phyloP scores from a whole-genome alignment of 2,329 filamentous ascomycete species.

The Rutstroemia sp. region DNA sequence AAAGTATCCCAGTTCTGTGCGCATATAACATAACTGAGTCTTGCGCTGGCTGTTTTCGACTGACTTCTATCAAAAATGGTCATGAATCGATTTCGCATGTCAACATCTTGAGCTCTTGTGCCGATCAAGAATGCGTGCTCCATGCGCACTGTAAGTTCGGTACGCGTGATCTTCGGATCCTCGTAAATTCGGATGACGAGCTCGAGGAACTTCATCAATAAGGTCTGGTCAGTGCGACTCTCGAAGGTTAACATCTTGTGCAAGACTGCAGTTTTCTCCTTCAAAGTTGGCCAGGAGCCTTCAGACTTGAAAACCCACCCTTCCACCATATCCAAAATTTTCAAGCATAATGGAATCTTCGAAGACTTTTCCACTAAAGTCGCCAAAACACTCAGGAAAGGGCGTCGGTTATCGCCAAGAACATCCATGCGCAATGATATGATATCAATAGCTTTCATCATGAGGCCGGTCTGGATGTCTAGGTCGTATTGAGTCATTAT shows the following conservation, averaged over 20 bases:
- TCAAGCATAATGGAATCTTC: constrained; percentile 79
- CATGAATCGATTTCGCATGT: constrained; percentile 97
- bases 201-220: constrained; percentile 89
- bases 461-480: constrained; percentile 82
- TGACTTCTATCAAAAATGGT: constrained; percentile 91
- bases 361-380: constrained; percentile 92
- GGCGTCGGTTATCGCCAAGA: constrained; percentile 81
- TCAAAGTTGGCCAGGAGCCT: constrained; percentile 92
- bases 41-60: constrained; percentile 83
- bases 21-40: constrained; percentile 80
- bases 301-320: constrained; percentile 93
- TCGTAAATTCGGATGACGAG: constrained; percentile 98
- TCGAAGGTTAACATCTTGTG: constrained; percentile 99
- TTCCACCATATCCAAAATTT: constrained; percentile 90
- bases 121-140: constrained; percentile 98
- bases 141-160: constrained; percentile 92
- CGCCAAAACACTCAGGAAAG: constrained; percentile 90
- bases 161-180: constrained; percentile 89
- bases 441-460: constrained; percentile 92
- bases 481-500: constrained; percentile 70
- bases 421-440: constrained; percentile 88
- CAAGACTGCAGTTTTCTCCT: constrained; percentile 98
- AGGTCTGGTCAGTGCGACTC: constrained; percentile 69
- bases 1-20: constrained; percentile 97
- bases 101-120: constrained; percentile 83